Percentiles rank a stretch among this genome's conserved stretches.
Evolutionary conservation across 1,139 yeast genomes (phyloP).

Genomic region (Pichia sp.): DNA sequence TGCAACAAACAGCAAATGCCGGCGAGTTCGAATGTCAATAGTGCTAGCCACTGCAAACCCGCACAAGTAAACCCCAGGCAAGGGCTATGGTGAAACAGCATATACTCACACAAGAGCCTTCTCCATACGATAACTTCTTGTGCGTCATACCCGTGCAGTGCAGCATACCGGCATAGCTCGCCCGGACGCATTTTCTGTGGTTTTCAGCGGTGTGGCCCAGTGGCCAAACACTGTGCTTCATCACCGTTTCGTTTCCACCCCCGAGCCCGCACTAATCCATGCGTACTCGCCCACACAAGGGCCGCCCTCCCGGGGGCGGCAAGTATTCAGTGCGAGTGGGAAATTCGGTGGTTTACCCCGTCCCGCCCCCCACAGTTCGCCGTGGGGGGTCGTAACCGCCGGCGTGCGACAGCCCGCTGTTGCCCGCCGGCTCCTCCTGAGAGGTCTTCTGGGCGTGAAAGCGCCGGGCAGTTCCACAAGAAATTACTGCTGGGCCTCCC

Average conservation of each 20-base stretch:
- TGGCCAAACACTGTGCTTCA: conserved; percentile 4
- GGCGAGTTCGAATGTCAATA: too few relatives aligned
- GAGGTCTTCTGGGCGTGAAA: conserved; percentile 63
- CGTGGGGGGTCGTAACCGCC: background rate
- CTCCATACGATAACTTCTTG: too few relatives aligned
- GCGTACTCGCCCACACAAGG: conserved; percentile 61
- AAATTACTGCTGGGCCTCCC: conserved; percentile 34
- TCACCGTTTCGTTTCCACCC: background rate
- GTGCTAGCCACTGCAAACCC: too few relatives aligned
- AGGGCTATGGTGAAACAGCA: too few relatives aligned
- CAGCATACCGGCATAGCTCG: background rate
- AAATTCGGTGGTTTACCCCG: conserved; percentile 78
- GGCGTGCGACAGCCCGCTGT: conserved; percentile 36
- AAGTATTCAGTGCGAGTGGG: conserved; percentile 55
- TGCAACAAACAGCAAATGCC: too few relatives aligned
- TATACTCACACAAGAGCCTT: too few relatives aligned
- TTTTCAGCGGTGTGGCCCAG: conserved; percentile 17
- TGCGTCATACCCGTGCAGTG: background rate
- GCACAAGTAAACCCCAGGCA: too few relatives aligned
- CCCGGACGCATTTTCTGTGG: background rate
- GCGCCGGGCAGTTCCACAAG: conserved; percentile 76
- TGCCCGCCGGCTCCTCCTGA: conserved; percentile 57
- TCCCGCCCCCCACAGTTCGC: conserved; percentile 31
- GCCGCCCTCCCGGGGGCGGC: conserved; percentile 6
- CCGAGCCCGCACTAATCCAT: conserved; percentile 41